phyloP scores from a whole-genome alignment of 2,329 filamentous ascomycete species.

The Didymella arachidicola region DNA sequence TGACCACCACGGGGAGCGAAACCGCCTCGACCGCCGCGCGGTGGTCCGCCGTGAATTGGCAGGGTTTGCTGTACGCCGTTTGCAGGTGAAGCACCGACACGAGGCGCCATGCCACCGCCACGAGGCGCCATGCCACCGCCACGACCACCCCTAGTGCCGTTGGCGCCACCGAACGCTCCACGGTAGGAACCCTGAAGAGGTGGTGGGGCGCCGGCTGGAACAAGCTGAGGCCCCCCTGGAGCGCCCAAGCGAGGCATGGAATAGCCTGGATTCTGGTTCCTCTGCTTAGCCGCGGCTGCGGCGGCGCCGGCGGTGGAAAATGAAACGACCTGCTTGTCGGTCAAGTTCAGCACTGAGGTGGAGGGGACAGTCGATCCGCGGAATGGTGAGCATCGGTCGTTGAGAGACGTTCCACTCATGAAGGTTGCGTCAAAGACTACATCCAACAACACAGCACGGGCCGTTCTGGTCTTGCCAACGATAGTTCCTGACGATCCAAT shows the following conservation, averaged over 20 bases:
- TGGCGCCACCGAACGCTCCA: conserved; percentile 61
- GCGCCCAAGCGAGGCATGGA: conserved; percentile 64
- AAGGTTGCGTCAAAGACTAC: conserved; percentile 94
- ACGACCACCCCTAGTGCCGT: conserved; percentile 51
- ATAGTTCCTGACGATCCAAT: conserved; percentile 92
- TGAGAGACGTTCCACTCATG: conserved; percentile 94
- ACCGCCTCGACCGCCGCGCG: conserved; percentile 50
- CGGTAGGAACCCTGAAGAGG: conserved; percentile 67
- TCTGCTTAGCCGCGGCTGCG: conserved; percentile 63
- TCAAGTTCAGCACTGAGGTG: conserved; percentile 88
- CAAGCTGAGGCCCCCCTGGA: conserved; percentile 66
- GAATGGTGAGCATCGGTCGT: conserved; percentile 90
- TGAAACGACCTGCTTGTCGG: conserved; percentile 79
- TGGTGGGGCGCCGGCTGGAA: conserved; percentile 63
- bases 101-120: conserved; percentile 48
- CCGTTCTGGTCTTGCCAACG: conserved; percentile 89
- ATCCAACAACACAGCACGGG: conserved; percentile 82
- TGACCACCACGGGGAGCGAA: conserved; percentile 47
- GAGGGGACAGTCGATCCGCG: conserved; percentile 89
- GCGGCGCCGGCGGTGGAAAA: conserved; percentile 67
- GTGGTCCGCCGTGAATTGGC: conserved; percentile 51
- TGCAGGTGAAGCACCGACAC: conserved; percentile 34
- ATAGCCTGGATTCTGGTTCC: conserved; percentile 59
- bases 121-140: conserved; percentile 51
- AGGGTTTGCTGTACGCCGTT: conserved; percentile 44